A percentile compares a stretch with the other conserved stretches of the same genome.
Conservation (phyloP, 208 protist genomes). For the Acanthamoeba triangularis region DNA sequence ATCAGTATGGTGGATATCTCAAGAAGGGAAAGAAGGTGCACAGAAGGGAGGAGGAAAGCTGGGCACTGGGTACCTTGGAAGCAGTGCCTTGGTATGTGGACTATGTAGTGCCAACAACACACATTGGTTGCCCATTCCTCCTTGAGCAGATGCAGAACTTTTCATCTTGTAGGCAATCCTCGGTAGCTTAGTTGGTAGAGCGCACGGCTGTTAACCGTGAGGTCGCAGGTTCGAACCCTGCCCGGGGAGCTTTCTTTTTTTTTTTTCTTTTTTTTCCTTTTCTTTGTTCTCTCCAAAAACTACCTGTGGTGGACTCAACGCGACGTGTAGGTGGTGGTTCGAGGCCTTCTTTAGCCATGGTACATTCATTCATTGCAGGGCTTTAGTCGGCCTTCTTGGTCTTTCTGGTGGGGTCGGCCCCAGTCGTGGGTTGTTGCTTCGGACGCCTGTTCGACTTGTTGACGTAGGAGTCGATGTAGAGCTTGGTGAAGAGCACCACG, state of each 20-base stretch:
- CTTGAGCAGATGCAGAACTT: too few species aligned
- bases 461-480: conserved; percentile 88
- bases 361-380: neutral
- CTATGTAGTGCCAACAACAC: too few species aligned
- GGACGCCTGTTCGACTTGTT: neutral
- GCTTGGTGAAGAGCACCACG: conserved; percentile 94
- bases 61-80: too few species aligned
- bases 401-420: neutral
- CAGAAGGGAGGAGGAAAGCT: too few species aligned
- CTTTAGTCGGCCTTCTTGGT: neutral
- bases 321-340: too few species aligned
- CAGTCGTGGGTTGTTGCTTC: conserved; percentile 72
- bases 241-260: conserved; percentile 22
- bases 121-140: too few species aligned
- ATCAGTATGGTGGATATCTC: too few species aligned
- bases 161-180: neutral
- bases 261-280: too few species aligned
- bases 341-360: neutral
- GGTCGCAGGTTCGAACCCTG: conserved; percentile 57
- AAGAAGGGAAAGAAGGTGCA: too few species aligned
- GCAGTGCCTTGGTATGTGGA: too few species aligned
- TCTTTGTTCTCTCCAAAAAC: too few species aligned
- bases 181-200: conserved; percentile 59
- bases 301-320: too few species aligned
- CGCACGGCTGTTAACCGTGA: conserved; percentile 62